Base-by-base conservation (phyloP, 2,329 filamentous ascomycete genomes). In the Nemania sp. region DNA sequence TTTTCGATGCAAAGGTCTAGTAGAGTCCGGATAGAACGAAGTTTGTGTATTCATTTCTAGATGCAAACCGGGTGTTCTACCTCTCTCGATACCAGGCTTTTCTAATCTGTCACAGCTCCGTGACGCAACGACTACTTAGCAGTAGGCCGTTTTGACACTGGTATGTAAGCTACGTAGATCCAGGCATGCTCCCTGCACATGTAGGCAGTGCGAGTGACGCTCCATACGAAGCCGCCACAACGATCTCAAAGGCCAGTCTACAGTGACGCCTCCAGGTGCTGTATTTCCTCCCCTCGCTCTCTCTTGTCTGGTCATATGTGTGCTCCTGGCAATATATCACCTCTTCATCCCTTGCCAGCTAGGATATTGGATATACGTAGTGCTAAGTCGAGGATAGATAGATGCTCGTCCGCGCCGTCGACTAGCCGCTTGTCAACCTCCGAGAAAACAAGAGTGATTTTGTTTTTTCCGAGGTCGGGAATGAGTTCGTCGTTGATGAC, bases 381-480 rank as follows among this genome's bases (percentile, higher is more conserved):
- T 6, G 88, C 81, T 61, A 97, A 70, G 71, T 99, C 93, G 26
- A 99, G 75, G 54, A 97, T 88, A 1, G 90, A 91, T 20, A 99
- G 77, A 70, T 99, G 93, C 74, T 99, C 94, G 68, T 99, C 94
- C 2, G 92, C 89, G 7, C 94, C 94, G 71, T 99, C 95, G 5
- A 96, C 88, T 41, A 99, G 74, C 61, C 94, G 82, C 79, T 97
- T 97, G 69, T 99, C 94, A 23, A 93, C 81, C 71, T 97, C 92
- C 0, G 92, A 97, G 68, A 99, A 99, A 3, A 93, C 79, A 58
- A 90, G 79, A 42, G 93, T 87, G 54, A 99, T 93, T 70, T 87
- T 87, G 68, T 93, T 95, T 76, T 99, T 99, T 68, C 96, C 89
- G 11, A 83, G 73, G 66, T 97, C 91, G 0, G 85, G 83, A 20